phyloP scores from a whole-genome alignment of 192 early-diverging fungal species.

The Coemansia sp. region DNA sequence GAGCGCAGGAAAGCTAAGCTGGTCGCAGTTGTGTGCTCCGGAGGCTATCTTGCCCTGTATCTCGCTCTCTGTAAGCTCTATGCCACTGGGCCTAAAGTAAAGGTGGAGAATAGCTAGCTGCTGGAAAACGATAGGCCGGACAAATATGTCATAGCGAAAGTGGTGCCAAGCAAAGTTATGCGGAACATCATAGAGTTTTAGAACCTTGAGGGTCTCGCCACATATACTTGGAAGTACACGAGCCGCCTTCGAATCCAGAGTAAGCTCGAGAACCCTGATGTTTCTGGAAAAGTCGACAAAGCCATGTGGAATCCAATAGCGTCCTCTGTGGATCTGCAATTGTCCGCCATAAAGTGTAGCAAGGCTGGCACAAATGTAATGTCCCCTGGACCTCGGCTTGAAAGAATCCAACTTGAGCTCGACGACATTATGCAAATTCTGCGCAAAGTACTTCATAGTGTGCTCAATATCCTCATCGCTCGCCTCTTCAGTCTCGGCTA shows the following conservation, averaged over 20 bases:
- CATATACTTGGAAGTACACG: neutral
- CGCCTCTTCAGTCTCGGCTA: too few relatives aligned
- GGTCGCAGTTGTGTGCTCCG: neutral
- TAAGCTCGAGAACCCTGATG: neutral
- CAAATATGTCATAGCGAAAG: neutral
- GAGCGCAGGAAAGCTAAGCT: neutral
- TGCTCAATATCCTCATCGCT: too few relatives aligned
- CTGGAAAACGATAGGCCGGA: neutral
- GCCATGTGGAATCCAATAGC: too few relatives aligned
- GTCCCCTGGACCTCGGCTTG: neutral
- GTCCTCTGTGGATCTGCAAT: neutral
- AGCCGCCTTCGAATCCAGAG: neutral
- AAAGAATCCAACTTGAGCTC: too few relatives aligned
- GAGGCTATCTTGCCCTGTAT: neutral
- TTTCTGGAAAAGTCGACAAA: neutral
- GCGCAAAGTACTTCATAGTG: too few relatives aligned
- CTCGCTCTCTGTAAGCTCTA: neutral
- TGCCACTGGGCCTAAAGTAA: neutral
- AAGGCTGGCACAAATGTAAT: neutral
- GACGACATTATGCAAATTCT: too few relatives aligned
- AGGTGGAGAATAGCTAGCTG: neutral
- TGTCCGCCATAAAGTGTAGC: neutral
- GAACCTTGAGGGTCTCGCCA: neutral
- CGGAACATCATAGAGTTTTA: neutral
- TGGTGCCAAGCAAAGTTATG: neutral